A percentile compares a stretch with the other conserved stretches of the same genome.
phyloP scores from a whole-genome alignment of 257 asterid species.

The Lantana camara region DNA sequence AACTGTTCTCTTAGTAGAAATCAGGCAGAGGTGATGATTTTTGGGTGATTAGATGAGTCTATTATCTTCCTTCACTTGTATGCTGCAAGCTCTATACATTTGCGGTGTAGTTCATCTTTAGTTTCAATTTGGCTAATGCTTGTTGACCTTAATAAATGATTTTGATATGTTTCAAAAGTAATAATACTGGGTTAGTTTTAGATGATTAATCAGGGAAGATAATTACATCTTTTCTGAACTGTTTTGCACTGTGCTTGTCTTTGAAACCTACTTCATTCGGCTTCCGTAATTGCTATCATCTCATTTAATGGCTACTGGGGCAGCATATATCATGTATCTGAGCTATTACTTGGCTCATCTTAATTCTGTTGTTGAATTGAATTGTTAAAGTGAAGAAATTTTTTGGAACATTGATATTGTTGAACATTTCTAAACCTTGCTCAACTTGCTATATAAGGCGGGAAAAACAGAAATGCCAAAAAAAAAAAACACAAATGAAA shows the following conservation, averaged over 20 bases:
- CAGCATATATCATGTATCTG: background rate
- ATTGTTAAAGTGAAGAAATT: too few relatives aligned
- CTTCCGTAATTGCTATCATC: background rate
- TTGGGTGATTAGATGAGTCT: too few relatives aligned
- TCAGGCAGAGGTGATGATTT: background rate
- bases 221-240: background rate
- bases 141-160: slow-evolving; percentile 10
- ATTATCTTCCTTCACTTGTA: slow-evolving; percentile 5
- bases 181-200: background rate
- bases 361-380: slow-evolving; percentile 21
- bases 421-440: too few relatives aligned
- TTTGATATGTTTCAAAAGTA: background rate
- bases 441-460: too few relatives aligned
- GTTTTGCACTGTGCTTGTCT: background rate
- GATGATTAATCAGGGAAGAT: slow-evolving; percentile 8
- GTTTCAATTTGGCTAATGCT: slow-evolving; percentile 1
- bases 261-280: background rate
- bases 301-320: background rate
- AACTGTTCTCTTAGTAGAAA: background rate
- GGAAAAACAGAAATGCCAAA: too few relatives aligned
- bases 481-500: too few relatives aligned
- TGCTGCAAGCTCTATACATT: background rate
- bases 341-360: slow-evolving; percentile 11
- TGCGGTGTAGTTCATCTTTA: slow-evolving; percentile 19
- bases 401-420: too few relatives aligned